phyloP scores from a whole-genome alignment of 2,329 filamentous ascomycete genomes.

The Paecilomyces sp. region DNA sequence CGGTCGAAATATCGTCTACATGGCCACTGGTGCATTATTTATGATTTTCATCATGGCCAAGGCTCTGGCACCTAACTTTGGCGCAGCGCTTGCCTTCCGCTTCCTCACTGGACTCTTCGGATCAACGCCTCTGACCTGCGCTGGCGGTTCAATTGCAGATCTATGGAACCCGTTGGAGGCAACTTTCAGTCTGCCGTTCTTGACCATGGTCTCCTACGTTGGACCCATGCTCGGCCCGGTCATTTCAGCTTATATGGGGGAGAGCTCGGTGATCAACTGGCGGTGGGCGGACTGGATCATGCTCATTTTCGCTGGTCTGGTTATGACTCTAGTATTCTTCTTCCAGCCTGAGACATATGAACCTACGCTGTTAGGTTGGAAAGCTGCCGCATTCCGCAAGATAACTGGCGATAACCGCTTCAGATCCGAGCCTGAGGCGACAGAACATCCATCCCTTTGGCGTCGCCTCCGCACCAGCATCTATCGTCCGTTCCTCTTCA shows the following conservation, averaged over 20 bases:
- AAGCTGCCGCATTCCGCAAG: conserved; percentile 33
- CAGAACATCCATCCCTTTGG: conserved; percentile 30
- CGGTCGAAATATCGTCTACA: neutral
- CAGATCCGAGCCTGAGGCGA: conserved; percentile 40
- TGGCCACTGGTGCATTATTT: neutral
- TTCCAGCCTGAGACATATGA: conserved; percentile 46
- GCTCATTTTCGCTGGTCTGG: conserved; percentile 27
- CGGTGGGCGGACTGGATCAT: conserved; percentile 43
- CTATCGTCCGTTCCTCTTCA: conserved; percentile 45
- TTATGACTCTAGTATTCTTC: conserved; percentile 31
- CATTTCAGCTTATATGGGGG: conserved; percentile 4
- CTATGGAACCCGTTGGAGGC: conserved; percentile 36
- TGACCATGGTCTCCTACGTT: neutral
- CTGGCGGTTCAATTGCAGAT: conserved; percentile 35
- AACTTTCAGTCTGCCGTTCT: neutral
- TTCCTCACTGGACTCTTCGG: conserved; percentile 47
- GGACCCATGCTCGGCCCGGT: conserved; percentile 13
- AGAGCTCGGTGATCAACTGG: conserved; percentile 8
- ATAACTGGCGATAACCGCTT: conserved; percentile 40
- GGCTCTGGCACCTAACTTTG: neutral
- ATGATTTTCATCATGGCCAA: neutral
- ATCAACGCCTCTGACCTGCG: conserved; percentile 35
- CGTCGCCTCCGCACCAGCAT: conserved; percentile 36
- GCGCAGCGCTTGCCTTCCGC: conserved; percentile 32
- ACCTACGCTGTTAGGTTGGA: conserved; percentile 39